Evolutionary conservation across 805 yeast species (phyloP).

Genomic region (Kazachstania taianensis): DNA sequence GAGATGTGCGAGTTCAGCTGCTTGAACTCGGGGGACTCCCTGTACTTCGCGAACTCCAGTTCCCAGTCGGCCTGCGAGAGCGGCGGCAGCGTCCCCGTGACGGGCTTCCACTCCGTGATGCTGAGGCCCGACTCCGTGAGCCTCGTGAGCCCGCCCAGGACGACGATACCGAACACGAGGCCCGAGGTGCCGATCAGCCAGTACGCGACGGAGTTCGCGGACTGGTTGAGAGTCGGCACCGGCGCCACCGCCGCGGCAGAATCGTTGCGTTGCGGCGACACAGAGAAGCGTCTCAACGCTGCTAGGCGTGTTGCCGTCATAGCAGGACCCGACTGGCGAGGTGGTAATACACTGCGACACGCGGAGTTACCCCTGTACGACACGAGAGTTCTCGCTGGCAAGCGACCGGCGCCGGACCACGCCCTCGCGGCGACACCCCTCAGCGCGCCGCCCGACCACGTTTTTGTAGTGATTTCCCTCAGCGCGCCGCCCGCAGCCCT

Average conservation of each 20-base stretch:
- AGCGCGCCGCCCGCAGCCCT: no score
- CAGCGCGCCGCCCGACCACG: no score
- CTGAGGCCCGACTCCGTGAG: slow-evolving; percentile 92
- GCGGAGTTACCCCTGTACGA: no score
- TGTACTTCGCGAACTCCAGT: slow-evolving; percentile 69
- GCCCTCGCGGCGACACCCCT: no score
- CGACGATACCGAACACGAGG: slow-evolving; percentile 86
- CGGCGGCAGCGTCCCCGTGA: slow-evolving; percentile 92
- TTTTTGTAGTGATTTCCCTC: no score
- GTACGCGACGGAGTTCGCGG: slow-evolving; percentile 62
- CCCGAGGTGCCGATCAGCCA: slow-evolving; percentile 85
- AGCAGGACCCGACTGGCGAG: no score
- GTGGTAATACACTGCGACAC: no score
- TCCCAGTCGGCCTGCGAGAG: slow-evolving; percentile 73
- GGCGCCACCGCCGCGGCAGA: background rate
- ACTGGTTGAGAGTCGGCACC: background rate
- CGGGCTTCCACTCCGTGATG: slow-evolving; percentile 97
- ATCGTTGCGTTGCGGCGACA: no score
- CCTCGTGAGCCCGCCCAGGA: slow-evolving; percentile 93
- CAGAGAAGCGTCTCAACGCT: no score
- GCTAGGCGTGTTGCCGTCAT: no score
- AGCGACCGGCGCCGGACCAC: no score
- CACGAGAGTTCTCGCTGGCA: no score
- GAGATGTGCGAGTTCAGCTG: slow-evolving; percentile 74
- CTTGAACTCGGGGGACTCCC: slow-evolving; percentile 82